These are phyloP conservation scores for Solanum commersonii DNA, from an alignment of 257 asterid species.

Conservation along the genomic window DNA sequence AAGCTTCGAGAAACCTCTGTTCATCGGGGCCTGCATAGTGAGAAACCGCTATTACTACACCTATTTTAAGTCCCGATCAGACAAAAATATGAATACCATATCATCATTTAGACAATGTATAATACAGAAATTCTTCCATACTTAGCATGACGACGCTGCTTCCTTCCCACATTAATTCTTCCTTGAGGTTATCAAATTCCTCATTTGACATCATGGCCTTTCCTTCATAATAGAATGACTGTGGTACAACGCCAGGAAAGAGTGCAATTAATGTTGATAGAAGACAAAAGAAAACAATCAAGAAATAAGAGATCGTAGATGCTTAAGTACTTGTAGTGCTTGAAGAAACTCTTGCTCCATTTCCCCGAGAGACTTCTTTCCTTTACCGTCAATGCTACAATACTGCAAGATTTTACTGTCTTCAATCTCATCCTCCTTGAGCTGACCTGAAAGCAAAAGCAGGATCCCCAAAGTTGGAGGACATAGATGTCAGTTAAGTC, in stretches of 20 bases:
- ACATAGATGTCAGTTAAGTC: neutral
- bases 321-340: constrained; percentile 65
- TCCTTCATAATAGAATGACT: constrained; percentile 97
- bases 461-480: neutral
- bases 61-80: neutral
- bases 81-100: neutral
- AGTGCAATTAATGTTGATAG: neutral
- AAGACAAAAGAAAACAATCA: neutral
- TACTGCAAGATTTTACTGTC: constrained; percentile 82
- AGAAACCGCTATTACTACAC: neutral
- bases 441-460: constrained; percentile 47
- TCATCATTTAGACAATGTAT: neutral
- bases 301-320: neutral
- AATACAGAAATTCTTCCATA: constrained; percentile 13
- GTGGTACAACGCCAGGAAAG: constrained; percentile 17
- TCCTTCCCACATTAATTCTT: constrained; percentile 99
- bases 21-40: constrained; percentile 62
- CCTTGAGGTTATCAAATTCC: constrained; percentile 95
- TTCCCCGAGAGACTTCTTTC: constrained; percentile 74
- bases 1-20: constrained; percentile 94
- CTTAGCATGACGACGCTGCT: constrained; percentile 99
- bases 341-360: constrained; percentile 98
- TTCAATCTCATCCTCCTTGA: constrained; percentile 51
- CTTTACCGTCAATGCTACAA: constrained; percentile 62
- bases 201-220: constrained; percentile 94